Evolutionary conservation across 2,329 filamentous ascomycete species (phyloP).

Genomic region (Fusarium virguliforme): DNA sequence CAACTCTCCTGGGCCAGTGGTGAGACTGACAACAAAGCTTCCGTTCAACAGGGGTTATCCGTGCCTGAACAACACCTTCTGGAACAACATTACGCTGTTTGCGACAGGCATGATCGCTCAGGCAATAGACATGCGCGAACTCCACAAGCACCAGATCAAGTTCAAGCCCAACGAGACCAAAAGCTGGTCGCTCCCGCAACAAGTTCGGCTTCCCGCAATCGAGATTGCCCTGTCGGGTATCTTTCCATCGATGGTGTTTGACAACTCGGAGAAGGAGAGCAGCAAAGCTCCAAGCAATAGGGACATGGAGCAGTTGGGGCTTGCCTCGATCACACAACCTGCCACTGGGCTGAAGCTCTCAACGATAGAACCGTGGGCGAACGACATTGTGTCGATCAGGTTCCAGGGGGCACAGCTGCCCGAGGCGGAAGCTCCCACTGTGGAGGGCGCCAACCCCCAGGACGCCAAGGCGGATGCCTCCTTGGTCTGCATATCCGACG

Average conservation of each 20-base stretch:
- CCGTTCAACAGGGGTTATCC: slow-evolving; percentile 63
- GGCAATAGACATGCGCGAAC: slow-evolving; percentile 64
- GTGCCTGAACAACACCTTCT: slow-evolving; percentile 66
- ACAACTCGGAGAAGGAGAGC: slow-evolving; percentile 40
- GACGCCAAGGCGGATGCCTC: slow-evolving; percentile 21
- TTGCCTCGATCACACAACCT: slow-evolving; percentile 46
- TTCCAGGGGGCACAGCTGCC: slow-evolving; percentile 65
- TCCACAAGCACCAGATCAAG: slow-evolving; percentile 63
- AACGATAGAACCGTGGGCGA: slow-evolving; percentile 68
- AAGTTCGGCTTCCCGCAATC: slow-evolving; percentile 65
- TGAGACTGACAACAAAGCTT: slow-evolving; percentile 59
- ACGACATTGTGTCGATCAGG: slow-evolving; percentile 72
- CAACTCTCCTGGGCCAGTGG: slow-evolving; percentile 45
- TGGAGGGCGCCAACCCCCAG: slow-evolving; percentile 17
- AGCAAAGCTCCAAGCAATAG: slow-evolving; percentile 15
- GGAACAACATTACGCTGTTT: slow-evolving; percentile 67
- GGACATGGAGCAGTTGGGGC: slow-evolving; percentile 37
- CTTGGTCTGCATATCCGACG: slow-evolving; percentile 65
- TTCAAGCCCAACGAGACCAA: slow-evolving; percentile 55
- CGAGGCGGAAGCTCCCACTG: slow-evolving; percentile 29
- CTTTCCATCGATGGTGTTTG: slow-evolving; percentile 57
- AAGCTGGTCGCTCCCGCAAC: slow-evolving; percentile 60
- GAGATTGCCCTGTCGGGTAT: slow-evolving; percentile 66
- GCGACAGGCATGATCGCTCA: slow-evolving; percentile 68
- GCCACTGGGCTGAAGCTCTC: slow-evolving; percentile 38